Percentiles rank a stretch among this genome's conserved stretches.
These are phyloP conservation scores for Trebouxia sp. DNA, from an alignment of 139 green algal species.

Conservation along the genomic window DNA sequence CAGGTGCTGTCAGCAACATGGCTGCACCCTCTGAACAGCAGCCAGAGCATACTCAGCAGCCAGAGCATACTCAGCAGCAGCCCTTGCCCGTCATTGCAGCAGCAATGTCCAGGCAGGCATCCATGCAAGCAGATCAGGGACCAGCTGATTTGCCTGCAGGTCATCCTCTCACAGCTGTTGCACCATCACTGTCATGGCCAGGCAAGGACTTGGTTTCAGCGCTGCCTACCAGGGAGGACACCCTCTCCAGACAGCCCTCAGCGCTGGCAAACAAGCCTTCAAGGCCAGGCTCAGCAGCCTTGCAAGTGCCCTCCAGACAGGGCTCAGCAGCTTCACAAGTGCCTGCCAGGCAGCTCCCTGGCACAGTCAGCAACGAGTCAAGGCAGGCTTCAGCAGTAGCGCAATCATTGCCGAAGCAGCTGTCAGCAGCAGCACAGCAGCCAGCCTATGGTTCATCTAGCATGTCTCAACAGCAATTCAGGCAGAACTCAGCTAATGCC, in stretches of 20 bases:
- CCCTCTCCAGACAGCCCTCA: background rate
- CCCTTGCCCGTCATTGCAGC: background rate
- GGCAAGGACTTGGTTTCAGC: background rate
- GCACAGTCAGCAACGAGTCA: background rate
- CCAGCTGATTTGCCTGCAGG: background rate
- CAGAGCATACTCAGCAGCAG: background rate
- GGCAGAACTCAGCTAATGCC: background rate
- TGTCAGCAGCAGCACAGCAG: background rate
- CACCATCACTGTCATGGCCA: conserved; percentile 7
- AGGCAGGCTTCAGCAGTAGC: background rate
- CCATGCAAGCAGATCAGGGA: background rate
- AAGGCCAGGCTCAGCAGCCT: too few relatives aligned
- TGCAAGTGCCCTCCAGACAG: background rate
- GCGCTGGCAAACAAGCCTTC: background rate
- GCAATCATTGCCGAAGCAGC: background rate
- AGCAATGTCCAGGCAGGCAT: background rate
- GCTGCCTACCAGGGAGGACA: background rate
- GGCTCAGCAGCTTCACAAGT: background rate
- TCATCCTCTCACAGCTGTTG: background rate
- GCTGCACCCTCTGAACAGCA: background rate
- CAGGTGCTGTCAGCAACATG: background rate
- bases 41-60: background rate
- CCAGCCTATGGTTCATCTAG: too few relatives aligned
- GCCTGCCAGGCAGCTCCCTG: background rate
- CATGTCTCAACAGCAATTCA: background rate